These are phyloP conservation scores for Cryphonectria radicalis DNA, from an alignment of 2,329 filamentous ascomycete genomes.

Conservation along the genomic window DNA sequence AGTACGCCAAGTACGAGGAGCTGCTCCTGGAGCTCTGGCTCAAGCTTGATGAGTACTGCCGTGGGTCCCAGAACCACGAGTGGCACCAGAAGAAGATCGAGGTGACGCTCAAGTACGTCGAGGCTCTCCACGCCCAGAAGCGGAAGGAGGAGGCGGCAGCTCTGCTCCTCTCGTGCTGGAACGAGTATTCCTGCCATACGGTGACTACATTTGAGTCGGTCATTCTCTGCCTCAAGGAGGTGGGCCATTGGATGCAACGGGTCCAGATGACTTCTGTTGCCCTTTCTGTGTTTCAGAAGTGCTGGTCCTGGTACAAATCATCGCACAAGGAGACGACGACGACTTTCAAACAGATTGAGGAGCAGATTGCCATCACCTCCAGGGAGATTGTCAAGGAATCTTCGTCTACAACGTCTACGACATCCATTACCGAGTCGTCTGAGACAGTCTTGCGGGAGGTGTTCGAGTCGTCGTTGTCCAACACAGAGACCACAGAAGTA, in stretches of 20 bases:
- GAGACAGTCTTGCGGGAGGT: constrained; percentile 12
- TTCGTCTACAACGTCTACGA: not conserved
- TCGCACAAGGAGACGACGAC: constrained; percentile 8
- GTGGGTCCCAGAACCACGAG: constrained; percentile 10
- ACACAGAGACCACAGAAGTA: not conserved
- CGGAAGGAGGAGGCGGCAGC: constrained; percentile 9
- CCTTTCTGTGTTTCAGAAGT: constrained; percentile 10
- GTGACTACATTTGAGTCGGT: constrained; percentile 3
- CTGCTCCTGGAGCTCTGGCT: constrained; percentile 12
- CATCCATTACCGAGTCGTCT: constrained; percentile 6
- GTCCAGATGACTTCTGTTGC: constrained; percentile 1
- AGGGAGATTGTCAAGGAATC: constrained; percentile 6
- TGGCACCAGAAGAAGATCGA: constrained; percentile 18
- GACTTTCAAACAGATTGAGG: not conserved
- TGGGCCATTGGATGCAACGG: constrained; percentile 7
- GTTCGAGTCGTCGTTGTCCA: not conserved
- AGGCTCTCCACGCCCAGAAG: constrained; percentile 14
- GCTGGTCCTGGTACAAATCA: constrained; percentile 12
- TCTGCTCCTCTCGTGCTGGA: constrained; percentile 14
- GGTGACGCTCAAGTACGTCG: constrained; percentile 14
- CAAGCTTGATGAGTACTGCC: constrained; percentile 13
- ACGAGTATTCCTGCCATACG: constrained; percentile 6
- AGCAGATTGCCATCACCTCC: constrained; percentile 12
- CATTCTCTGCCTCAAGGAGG: constrained; percentile 8
- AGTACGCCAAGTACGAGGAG: constrained; percentile 8